Evolutionary conservation across 352 stramenopile genomes (phyloP).

Genomic region (Pythium dissotocum): DNA sequence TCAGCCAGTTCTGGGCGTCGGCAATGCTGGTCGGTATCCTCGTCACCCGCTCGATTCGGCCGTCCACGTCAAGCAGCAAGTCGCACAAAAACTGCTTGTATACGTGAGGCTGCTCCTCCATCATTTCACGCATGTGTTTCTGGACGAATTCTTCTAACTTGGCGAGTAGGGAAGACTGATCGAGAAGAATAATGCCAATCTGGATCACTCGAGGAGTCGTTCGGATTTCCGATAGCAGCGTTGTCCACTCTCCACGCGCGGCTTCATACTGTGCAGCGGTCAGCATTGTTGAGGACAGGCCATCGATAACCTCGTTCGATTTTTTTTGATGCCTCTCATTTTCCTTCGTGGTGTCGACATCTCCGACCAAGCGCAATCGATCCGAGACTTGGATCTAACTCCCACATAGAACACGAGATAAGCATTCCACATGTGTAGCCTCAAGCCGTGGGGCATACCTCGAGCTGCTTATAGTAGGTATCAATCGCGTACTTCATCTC

Average conservation of each 20-base stretch:
- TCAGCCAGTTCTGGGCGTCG: slow-evolving; percentile 51
- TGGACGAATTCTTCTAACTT: slow-evolving; percentile 37
- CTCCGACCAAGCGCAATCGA: slow-evolving; percentile 10
- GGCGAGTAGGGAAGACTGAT: slow-evolving; percentile 44
- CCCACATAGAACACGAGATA: not conserved
- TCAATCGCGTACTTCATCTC: slow-evolving; percentile 32
- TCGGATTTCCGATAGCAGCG: slow-evolving; percentile 41
- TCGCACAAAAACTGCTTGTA: slow-evolving; percentile 53
- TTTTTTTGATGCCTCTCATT: slow-evolving; percentile 22
- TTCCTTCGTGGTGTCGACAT: slow-evolving; percentile 18
- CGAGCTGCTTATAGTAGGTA: slow-evolving; percentile 35
- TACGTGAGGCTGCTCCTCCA: slow-evolving; percentile 43
- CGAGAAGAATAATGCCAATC: slow-evolving; percentile 52
- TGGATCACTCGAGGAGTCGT: slow-evolving; percentile 37
- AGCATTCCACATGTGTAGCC: not conserved
- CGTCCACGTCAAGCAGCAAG: slow-evolving; percentile 53
- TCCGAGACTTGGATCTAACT: slow-evolving; percentile 21
- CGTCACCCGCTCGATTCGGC: slow-evolving; percentile 54
- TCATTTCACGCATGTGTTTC: slow-evolving; percentile 39
- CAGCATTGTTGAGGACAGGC: slow-evolving; percentile 2
- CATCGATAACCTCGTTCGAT: slow-evolving; percentile 16
- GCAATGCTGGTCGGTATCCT: slow-evolving; percentile 57
- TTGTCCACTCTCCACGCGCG: slow-evolving; percentile 38
- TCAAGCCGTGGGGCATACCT: slow-evolving; percentile 15
- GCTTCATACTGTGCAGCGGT: slow-evolving; percentile 43